These are phyloP conservation scores for Epithele typhae DNA, from an alignment of 768 basidiomycete species.

Conservation along the genomic window DNA sequence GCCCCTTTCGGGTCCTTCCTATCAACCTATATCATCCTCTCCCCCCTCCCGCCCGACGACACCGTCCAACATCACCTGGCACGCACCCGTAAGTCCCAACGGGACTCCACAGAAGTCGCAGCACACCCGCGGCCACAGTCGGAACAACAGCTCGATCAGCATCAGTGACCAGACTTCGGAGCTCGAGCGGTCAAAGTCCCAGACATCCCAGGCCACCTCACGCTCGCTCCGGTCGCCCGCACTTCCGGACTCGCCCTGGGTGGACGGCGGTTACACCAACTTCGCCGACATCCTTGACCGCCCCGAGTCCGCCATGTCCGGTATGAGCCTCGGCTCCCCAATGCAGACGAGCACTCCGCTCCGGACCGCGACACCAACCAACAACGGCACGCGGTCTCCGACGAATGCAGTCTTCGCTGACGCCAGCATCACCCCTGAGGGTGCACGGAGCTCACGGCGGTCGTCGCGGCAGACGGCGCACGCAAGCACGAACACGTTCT, in stretches of 20 bases:
- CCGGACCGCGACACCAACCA: slow-evolving; percentile 69
- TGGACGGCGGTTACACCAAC: slow-evolving; percentile 34
- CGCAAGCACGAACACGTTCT: slow-evolving; percentile 22
- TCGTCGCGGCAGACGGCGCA: slow-evolving; percentile 45
- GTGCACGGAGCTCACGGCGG: slow-evolving; percentile 36
- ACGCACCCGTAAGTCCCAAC: slow-evolving; percentile 31
- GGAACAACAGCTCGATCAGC: slow-evolving; percentile 28
- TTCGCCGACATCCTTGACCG: slow-evolving; percentile 21
- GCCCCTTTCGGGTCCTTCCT: slow-evolving; percentile 58
- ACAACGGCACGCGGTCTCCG: slow-evolving; percentile 49
- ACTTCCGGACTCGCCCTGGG: slow-evolving; percentile 55
- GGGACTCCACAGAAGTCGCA: slow-evolving; percentile 32
- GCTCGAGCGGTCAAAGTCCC: slow-evolving; percentile 35
- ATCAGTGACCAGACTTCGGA: slow-evolving; percentile 21
- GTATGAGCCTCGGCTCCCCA: slow-evolving; percentile 46
- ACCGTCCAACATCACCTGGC: slow-evolving; percentile 79
- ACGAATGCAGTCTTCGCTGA: slow-evolving; percentile 47
- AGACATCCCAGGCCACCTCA: slow-evolving; percentile 25
- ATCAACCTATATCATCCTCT: slow-evolving; percentile 48
- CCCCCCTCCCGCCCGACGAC: slow-evolving; percentile 47
- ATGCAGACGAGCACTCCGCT: slow-evolving; percentile 35
- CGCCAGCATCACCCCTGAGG: slow-evolving; percentile 26
- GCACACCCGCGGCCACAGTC: slow-evolving; percentile 33
- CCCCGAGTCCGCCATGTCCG: slow-evolving; percentile 46
- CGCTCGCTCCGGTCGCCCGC: slow-evolving; percentile 52